These are phyloP conservation scores for Pythium dissotocum DNA, from an alignment of 352 stramenopile species.

Conservation along the genomic window DNA sequence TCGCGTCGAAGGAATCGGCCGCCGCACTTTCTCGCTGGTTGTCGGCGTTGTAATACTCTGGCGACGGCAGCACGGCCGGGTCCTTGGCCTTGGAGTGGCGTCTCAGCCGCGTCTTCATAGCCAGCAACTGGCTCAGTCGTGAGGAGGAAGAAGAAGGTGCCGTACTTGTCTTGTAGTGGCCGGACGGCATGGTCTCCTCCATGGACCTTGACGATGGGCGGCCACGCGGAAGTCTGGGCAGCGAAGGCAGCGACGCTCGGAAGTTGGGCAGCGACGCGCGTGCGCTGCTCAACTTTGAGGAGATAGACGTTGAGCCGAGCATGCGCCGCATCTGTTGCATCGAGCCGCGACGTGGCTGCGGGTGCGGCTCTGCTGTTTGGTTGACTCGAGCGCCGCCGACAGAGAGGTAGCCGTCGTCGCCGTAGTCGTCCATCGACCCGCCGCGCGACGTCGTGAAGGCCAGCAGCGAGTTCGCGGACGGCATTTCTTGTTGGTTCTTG, in stretches of 20 bases:
- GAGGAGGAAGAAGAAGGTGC: not conserved
- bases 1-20: not conserved
- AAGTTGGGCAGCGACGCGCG: conserved; percentile 13
- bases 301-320: not conserved
- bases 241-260: conserved; percentile 15
- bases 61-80: not conserved
- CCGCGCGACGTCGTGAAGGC: not conserved
- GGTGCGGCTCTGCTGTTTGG: not conserved
- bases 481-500: not conserved
- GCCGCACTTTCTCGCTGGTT: conserved; percentile 2
- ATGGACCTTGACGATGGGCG: not conserved
- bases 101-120: not conserved
- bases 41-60: not conserved
- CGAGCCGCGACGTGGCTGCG: not conserved
- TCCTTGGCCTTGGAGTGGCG: not conserved
- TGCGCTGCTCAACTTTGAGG: conserved; percentile 9
- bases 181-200: not conserved
- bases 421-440: not conserved
- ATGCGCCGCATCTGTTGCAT: not conserved
- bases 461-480: conserved; percentile 4
- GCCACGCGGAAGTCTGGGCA: not conserved
- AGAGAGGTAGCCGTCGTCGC: not conserved
- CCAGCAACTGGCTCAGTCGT: not conserved
- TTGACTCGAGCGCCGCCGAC: not conserved
- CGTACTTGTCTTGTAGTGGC: not conserved